Percentiles rank a stretch among this genome's conserved stretches.
Evolutionary conservation across 768 basidiomycete genomes (phyloP).

Genomic region (Auriculariales sp.): DNA sequence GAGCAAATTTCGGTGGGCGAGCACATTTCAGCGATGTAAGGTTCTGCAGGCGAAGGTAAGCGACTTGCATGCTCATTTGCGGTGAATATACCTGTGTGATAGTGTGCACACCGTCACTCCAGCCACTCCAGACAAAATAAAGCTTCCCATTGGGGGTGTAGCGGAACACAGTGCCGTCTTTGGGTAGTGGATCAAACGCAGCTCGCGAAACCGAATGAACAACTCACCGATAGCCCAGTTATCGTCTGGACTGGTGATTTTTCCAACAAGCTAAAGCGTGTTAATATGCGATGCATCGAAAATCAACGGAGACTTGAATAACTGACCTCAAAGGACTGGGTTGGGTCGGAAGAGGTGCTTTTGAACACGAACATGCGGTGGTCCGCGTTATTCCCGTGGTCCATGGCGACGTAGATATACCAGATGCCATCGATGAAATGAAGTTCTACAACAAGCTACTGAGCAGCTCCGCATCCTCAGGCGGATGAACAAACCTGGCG

Average conservation of each 20-base stretch:
- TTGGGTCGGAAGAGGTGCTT: not conserved
- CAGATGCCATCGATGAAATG: not conserved
- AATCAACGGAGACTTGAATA: no score
- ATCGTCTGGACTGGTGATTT: not conserved
- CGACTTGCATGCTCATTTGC: no score
- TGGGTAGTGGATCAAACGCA: no score
- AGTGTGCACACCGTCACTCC: not conserved
- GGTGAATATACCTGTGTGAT: no score
- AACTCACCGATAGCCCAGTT: slow-evolving; percentile 1
- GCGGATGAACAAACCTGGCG: not conserved
- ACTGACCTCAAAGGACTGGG: not conserved
- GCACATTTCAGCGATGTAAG: slow-evolving; percentile 1
- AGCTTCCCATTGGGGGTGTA: not conserved
- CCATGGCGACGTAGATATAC: not conserved
- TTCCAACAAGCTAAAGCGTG: not conserved
- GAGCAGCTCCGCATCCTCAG: no score
- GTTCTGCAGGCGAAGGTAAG: not conserved
- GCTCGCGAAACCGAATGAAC: no score
- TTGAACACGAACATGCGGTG: slow-evolving; percentile 1
- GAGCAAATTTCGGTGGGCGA: not conserved
- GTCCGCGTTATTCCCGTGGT: not conserved
- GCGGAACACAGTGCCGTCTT: not conserved
- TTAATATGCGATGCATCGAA: no score
- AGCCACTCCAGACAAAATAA: not conserved
- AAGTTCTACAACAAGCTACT: not conserved